Base-by-base conservation (phyloP, 176 grass and related monocot genomes). In the Eragrostis curvula region DNA sequence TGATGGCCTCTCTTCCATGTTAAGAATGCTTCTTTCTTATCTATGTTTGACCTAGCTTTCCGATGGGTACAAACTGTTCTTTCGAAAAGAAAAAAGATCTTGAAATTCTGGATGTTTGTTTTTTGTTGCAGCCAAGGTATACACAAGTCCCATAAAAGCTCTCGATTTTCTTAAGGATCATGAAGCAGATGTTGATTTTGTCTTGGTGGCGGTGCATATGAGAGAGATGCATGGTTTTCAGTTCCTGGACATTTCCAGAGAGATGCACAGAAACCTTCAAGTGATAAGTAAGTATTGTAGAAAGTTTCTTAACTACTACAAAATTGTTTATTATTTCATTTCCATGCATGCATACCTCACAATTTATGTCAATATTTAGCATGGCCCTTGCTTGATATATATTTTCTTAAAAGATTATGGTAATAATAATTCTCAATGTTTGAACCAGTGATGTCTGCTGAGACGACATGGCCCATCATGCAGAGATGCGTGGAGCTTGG, bases 251-350 rank as follows among this genome's bases (percentile, higher is more conserved):
- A 73, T 20, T 25, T 30, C 72, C 5, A 69, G 24, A 36, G 29
- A 87, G 28, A n/a, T 29, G 18, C 67, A 78, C 15, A 65, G 65
- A 81, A 58, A 42, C 29, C 66, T 90, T 66, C 78, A 81, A 67
- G 78, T 90, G 46, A 86, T 90, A n/a, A 90, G 88, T 86, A 90
- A 79, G 74, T 40, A 36, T 36, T 36, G 32, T 36, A 25, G 30
- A 3, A 8, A 49, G 9, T 51, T 77, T 70, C 8, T 51, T n/a
- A 52, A 40, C 1, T 0, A 7, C 14, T 61, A 12, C 32, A 36
- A 36, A 36, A 28, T 61, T 61, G 9, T 45, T 9, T 45, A 45
- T 45, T 45, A 28, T 14, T 14, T 60, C 3, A 14, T 28, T 61
- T 61, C 3, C 4, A 58, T 75, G 6, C 24, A 46, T 61, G 14